phyloP scores from a whole-genome alignment of 495 filamentous ascomycete genomes.

The Astrothelium macrocarpum region DNA sequence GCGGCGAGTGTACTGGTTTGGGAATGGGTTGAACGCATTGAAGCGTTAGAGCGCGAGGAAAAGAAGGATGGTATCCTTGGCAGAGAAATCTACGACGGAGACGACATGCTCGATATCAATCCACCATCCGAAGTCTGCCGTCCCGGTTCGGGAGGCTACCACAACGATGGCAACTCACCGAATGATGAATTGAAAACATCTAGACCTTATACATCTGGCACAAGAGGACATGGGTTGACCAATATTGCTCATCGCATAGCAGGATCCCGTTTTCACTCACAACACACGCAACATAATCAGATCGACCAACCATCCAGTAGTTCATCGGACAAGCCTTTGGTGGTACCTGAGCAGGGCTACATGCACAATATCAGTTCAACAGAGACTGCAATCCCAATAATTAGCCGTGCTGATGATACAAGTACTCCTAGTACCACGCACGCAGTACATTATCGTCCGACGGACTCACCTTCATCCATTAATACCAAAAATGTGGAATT shows the following conservation, averaged over 20 bases:
- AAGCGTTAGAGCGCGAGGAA: constrained; percentile 89
- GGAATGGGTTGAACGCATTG: constrained; percentile 99
- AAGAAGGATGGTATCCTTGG: constrained; percentile 92
- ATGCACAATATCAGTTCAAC: constrained; percentile 35
- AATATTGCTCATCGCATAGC: constrained; percentile 14
- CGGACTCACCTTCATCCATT: constrained; percentile 28
- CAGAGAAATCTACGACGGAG: constrained; percentile 89
- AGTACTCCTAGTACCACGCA: constrained; percentile 78
- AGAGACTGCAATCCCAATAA: constrained; percentile 54
- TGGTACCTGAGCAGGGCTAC: background rate
- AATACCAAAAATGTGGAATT: constrained; percentile 39
- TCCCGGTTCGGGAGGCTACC: constrained; percentile 33
- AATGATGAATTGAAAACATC: constrained; percentile 1
- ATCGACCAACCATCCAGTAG: background rate
- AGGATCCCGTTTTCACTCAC: background rate
- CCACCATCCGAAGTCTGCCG: constrained; percentile 50
- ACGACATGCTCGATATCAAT: constrained; percentile 82
- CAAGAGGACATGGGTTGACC: constrained; percentile 16
- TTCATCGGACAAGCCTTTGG: background rate
- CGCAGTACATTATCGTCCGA: constrained; percentile 70
- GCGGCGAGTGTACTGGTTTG: constrained; percentile 95
- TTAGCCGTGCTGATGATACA: constrained; percentile 68
- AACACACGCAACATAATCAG: background rate
- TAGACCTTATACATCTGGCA: constrained; percentile 11
- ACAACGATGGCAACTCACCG: background rate